These are phyloP conservation scores for Xylariaceae sp. DNA, from an alignment of 2,329 filamentous ascomycete genomes.

Conservation along the genomic window DNA sequence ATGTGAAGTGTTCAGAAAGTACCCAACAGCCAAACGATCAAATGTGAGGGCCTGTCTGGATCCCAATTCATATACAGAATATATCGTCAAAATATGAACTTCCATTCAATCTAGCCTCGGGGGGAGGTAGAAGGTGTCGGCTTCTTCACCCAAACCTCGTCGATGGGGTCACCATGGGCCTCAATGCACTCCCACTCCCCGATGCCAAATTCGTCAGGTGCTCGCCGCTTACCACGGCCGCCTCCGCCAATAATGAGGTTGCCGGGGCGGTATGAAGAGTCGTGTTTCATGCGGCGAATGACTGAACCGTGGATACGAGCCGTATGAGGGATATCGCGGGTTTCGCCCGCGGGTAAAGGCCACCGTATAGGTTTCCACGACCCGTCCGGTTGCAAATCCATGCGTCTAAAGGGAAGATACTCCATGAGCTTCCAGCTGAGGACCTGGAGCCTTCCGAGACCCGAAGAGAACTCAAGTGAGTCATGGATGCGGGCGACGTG, in stretches of 20 bases:
- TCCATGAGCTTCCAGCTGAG: constrained; percentile 71
- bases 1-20: too few species aligned
- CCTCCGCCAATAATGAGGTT: constrained; percentile 78
- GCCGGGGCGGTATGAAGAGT: constrained; percentile 64
- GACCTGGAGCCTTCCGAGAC: constrained; percentile 51
- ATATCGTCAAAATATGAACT: background rate
- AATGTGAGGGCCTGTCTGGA: too few species aligned
- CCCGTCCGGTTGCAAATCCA: constrained; percentile 69
- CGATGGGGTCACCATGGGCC: constrained; percentile 62
- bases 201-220: constrained; percentile 58
- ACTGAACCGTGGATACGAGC: constrained; percentile 70
- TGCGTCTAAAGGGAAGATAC: constrained; percentile 72
- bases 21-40: too few species aligned
- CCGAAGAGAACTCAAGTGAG: constrained; percentile 60
- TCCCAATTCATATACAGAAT: background rate
- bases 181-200: constrained; percentile 66
- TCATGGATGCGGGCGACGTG: constrained; percentile 60
- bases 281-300: constrained; percentile 61
- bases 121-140: background rate
- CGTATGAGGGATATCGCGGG: constrained; percentile 66
- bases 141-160: constrained; percentile 58
- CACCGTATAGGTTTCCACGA: constrained; percentile 76
- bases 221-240: constrained; percentile 60
- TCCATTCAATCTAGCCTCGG: background rate
- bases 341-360: constrained; percentile 73